phyloP scores from a whole-genome alignment of 257 asterid genomes.

The Capsicum baccatum region DNA sequence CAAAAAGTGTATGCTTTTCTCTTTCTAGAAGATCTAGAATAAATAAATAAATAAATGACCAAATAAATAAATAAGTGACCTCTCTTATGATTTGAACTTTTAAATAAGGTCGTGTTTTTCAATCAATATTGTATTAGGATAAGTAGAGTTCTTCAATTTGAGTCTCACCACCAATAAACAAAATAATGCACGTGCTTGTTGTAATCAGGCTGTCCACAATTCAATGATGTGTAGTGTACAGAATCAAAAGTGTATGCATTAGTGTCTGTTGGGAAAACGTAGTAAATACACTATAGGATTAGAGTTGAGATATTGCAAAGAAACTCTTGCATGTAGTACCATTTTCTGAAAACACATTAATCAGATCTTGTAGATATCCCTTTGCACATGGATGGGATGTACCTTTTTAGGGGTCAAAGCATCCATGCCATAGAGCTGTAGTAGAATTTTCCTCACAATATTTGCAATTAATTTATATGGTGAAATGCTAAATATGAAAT shows the following conservation, averaged over 20 bases:
- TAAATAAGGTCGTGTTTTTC: background rate
- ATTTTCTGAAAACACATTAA: slow-evolving; percentile 13
- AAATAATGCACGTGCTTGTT: background rate
- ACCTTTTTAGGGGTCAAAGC: background rate
- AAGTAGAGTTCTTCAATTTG: slow-evolving; percentile 24
- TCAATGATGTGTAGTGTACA: background rate
- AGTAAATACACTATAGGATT: background rate
- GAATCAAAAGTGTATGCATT: background rate
- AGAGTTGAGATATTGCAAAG: background rate
- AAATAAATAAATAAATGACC: background rate
- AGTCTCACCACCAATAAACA: background rate
- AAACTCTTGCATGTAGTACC: slow-evolving; percentile 7
- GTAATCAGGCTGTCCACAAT: background rate
- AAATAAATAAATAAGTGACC: background rate
- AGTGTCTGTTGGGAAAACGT: background rate
- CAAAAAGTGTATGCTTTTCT: background rate
- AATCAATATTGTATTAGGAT: background rate
- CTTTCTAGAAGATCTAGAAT: slow-evolving; percentile 5
- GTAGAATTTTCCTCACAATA: slow-evolving; percentile 5
- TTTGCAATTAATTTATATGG: background rate
- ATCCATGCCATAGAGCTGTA: background rate
- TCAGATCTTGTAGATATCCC: background rate
- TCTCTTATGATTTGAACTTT: background rate
- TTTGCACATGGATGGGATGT: background rate
- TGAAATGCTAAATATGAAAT: background rate